Percentiles rank a stretch among this genome's conserved stretches.
Evolutionary conservation across 192 early-diverging fungal genomes (phyloP).

Genomic region (Coemansia sp.): DNA sequence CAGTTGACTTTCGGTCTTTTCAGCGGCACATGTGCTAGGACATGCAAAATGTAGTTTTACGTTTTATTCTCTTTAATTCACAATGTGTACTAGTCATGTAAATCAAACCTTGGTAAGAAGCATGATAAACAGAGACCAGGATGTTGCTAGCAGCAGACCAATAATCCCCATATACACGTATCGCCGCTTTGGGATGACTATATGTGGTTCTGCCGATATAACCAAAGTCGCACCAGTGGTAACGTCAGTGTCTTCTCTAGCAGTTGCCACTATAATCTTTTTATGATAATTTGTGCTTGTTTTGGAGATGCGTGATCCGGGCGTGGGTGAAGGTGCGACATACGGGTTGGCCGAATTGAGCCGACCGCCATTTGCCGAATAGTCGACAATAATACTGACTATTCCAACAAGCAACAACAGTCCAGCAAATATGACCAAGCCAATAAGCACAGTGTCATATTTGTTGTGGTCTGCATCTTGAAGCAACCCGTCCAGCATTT

Average conservation of each 20-base stretch:
- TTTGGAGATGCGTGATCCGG: not conserved
- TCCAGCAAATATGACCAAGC: constrained; percentile 42
- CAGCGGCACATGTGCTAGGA: constrained; percentile 34
- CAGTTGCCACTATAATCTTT: not conserved
- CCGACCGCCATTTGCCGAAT: constrained; percentile 22
- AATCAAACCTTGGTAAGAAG: constrained; percentile 28
- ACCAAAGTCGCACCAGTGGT: not conserved
- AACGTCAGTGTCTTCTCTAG: constrained; percentile 3
- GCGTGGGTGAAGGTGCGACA: not conserved
- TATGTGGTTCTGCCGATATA: not conserved
- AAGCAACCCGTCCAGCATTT: constrained; percentile 55
- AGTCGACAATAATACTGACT: constrained; percentile 28
- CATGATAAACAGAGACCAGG: constrained; percentile 43
- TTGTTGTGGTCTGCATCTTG: constrained; percentile 53
- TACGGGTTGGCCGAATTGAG: constrained; percentile 50
- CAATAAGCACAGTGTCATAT: constrained; percentile 53
- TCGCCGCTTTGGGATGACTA: constrained; percentile 25
- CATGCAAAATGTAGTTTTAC: not conserved
- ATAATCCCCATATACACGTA: constrained; percentile 47
- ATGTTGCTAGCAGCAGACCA: constrained; percentile 32
- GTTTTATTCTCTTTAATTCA: not conserved
- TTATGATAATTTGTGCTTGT: not conserved
- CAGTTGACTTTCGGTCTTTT: constrained; percentile 21
- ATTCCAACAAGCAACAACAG: constrained; percentile 37
- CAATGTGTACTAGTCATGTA: not conserved